phyloP scores from a whole-genome alignment of 345 rosid species.

The Brassica cretica region DNA sequence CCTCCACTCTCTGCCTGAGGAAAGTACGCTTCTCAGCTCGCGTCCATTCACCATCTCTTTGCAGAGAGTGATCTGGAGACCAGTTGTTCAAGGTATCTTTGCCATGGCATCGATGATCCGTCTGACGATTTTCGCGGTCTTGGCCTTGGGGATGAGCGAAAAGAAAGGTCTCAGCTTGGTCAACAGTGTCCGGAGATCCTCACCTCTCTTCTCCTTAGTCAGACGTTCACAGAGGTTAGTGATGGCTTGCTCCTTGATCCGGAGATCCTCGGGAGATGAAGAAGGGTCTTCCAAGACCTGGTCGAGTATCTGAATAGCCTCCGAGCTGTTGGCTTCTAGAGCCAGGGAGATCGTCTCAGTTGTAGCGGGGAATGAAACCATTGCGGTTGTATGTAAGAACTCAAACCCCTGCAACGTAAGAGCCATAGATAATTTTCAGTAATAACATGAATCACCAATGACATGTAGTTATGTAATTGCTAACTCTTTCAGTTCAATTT shows the following conservation, averaged over 20 bases:
- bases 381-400: conserved; percentile 39
- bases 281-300: conserved; percentile 79
- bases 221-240: conserved; percentile 75
- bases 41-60: conserved; percentile 92
- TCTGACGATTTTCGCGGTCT: conserved; percentile 87
- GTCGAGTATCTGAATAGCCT: conserved; percentile 67
- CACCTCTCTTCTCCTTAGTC: conserved; percentile 73
- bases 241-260: conserved; percentile 80
- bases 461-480: not conserved
- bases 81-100: conserved; percentile 84
- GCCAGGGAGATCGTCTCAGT: conserved; percentile 72
- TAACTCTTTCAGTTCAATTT: not conserved
- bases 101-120: conserved; percentile 85
- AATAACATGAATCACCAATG: conserved; percentile 20
- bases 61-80: conserved; percentile 87
- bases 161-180: conserved; percentile 86
- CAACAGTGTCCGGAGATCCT: conserved; percentile 73
- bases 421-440: not conserved
- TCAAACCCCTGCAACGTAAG: conserved; percentile 39
- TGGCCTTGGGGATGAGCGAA: conserved; percentile 88
- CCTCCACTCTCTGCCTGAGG: conserved; percentile 88
- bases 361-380: conserved; percentile 51
- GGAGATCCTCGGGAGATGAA: conserved; percentile 73
- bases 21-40: conserved; percentile 90
- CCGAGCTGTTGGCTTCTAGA: conserved; percentile 69